Conservation (phyloP, 352 stramenopile species). For the Sclerospora graminicola region DNA sequence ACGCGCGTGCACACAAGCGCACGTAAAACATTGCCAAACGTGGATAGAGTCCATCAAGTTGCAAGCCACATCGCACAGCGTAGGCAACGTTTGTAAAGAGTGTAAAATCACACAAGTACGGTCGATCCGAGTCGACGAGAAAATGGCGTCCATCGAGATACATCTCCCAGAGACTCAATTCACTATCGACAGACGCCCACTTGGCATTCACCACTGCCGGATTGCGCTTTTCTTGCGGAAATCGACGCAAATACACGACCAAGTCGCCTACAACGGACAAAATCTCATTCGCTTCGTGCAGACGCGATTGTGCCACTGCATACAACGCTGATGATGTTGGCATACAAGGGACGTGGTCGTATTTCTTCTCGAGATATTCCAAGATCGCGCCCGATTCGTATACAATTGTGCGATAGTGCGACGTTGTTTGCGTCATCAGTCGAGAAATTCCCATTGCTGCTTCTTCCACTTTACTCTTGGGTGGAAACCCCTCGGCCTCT, state of each 20-base stretch:
- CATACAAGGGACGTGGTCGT: constrained; percentile 37
- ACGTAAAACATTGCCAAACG: constrained; percentile 73
- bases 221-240: constrained; percentile 50
- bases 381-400: constrained; percentile 77
- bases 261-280: constrained; percentile 72
- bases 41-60: constrained; percentile 73
- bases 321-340: constrained; percentile 36
- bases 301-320: constrained; percentile 58
- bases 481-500: neutral
- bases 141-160: constrained; percentile 58
- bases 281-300: constrained; percentile 81
- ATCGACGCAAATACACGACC: constrained; percentile 69
- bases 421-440: constrained; percentile 17
- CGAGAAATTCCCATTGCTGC: constrained; percentile 24
- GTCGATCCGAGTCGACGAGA: constrained; percentile 46
- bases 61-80: constrained; percentile 71
- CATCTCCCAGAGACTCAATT: constrained; percentile 68
- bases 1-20: constrained; percentile 51
- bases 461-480: constrained; percentile 21
- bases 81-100: constrained; percentile 84
- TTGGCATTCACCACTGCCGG: constrained; percentile 51
- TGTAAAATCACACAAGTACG: constrained; percentile 72
- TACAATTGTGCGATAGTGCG: constrained; percentile 42
- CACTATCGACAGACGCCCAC: constrained; percentile 52
- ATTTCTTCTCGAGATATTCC: constrained; percentile 70